A percentile compares a stretch with the other conserved stretches of the same genome.
These are phyloP conservation scores for Cryptococcus wingfieldii DNA, from an alignment of 1,284 basidiomycete genomes.

Conservation along the genomic window DNA sequence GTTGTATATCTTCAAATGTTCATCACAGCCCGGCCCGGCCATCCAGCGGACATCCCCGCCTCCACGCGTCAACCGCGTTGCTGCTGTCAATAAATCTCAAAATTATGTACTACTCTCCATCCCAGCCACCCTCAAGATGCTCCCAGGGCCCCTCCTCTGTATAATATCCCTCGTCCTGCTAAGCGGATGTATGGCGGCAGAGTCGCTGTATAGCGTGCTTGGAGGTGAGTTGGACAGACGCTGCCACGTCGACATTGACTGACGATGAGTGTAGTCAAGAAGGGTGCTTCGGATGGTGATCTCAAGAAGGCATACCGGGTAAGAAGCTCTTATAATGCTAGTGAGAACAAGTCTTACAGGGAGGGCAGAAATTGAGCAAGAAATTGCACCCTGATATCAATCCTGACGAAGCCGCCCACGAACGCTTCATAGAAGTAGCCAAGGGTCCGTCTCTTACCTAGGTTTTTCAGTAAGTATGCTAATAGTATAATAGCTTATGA, in stretches of 20 bases:
- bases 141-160: slow-evolving; percentile 23
- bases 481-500: slow-evolving; percentile 68
- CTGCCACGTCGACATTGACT: slow-evolving; percentile 17
- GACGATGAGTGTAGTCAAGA: slow-evolving; percentile 57
- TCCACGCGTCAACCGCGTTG: background rate
- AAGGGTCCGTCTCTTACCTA: slow-evolving; percentile 58
- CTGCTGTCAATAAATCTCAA: background rate
- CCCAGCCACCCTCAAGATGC: slow-evolving; percentile 19
- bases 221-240: slow-evolving; percentile 36
- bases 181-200: slow-evolving; percentile 29
- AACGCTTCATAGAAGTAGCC: slow-evolving; percentile 82
- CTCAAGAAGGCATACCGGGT: slow-evolving; percentile 80
- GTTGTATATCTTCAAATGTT: no score
- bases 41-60: background rate
- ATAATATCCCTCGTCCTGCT: slow-evolving; percentile 35
- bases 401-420: slow-evolving; percentile 72
- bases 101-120: no score
- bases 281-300: slow-evolving; percentile 74
- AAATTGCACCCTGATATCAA: slow-evolving; percentile 94
- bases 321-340: slow-evolving; percentile 7
- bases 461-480: background rate
- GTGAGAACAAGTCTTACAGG: background rate
- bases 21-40: background rate
- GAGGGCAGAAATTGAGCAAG: slow-evolving; percentile 66
- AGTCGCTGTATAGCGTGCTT: slow-evolving; percentile 48